Base-by-base conservation (phyloP, 371 early-diverging fungal genomes). In the Lichtheimia ramosa region DNA sequence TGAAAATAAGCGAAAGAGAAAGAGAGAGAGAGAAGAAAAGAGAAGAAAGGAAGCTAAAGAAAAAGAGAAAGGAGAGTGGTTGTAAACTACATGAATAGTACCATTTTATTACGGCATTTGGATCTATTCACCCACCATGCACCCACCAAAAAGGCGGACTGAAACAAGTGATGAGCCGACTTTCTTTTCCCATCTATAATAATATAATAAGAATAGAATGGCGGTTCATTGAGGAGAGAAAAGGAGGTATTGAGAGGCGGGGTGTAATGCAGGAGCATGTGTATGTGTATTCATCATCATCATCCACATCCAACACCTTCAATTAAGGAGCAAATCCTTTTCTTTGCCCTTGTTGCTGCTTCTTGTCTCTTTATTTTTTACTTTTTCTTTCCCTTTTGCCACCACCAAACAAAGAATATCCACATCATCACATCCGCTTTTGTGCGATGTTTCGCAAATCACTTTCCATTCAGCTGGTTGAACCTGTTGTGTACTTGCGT, bases 401-500 rank as follows among this genome's bases (percentile, higher is more conserved):
- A 14, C 51, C 18, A 20, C 21, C 16, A 42, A 42, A 34, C 34
- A 34, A 34, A 34, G 34, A 34, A 34, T 34, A 34, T 34, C 34
- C 6, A 34, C 6, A 34, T 8, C 34, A 34, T 34, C 15, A 20
- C 24, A 6, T 16, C 21, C 40, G 16, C 39, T 34, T 55, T 54
- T 58, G 34, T 24, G 43, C 51, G 28, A 69, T 73, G 71, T 71
- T 77, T 62, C 61, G 69, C 48, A 68, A 73, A 60, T 61, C 74
- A 25, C 51, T 77, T 41, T 70, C 71, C 15, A 67, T 77, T 28
- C 69, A 73, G 34, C 66, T 77, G 34, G 64, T 77, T 50, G 77
- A 77, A 61, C 71, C 71, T 8, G 64, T 69, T 18, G 69, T 73
- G 8, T 71, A 73, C 50, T 61, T 77, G 25, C 67, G 70, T 39